Evolutionary conservation across 257 asterid species (phyloP).

Genomic region (Ocimum tenuiflorum): DNA sequence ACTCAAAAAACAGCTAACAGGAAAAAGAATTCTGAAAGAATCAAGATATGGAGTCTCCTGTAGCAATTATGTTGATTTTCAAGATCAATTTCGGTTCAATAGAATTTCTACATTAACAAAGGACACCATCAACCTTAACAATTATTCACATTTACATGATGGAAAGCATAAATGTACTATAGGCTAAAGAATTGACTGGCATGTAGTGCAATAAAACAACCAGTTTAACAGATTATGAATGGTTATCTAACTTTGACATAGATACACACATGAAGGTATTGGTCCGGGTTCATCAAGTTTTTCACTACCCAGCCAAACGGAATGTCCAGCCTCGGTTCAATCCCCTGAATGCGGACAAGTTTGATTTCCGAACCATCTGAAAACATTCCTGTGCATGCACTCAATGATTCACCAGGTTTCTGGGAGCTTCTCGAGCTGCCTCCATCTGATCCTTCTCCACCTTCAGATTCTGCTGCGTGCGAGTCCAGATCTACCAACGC

Average conservation of each 20-base stretch:
- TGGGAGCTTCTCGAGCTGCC: slow-evolving; percentile 30
- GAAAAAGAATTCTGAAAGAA: too few species aligned
- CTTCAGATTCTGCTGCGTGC: slow-evolving; percentile 32
- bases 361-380: slow-evolving; percentile 49
- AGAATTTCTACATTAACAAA: background rate
- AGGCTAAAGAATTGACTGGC: background rate
- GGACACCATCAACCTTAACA: background rate
- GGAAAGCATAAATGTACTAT: background rate
- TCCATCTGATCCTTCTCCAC: slow-evolving; percentile 36
- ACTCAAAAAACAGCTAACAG: too few species aligned
- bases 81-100: background rate
- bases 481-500: slow-evolving; percentile 14
- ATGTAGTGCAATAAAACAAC: background rate
- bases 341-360: slow-evolving; percentile 84
- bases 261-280: slow-evolving; percentile 85
- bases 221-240: slow-evolving; percentile 25
- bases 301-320: slow-evolving; percentile 93
- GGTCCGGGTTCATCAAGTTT: slow-evolving; percentile 88
- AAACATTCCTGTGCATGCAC: slow-evolving; percentile 20
- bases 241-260: slow-evolving; percentile 52
- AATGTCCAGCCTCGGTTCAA: slow-evolving; percentile 73
- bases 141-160: slow-evolving; percentile 16
- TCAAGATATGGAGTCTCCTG: too few species aligned
- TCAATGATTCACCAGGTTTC: slow-evolving; percentile 29
- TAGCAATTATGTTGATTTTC: background rate